These are phyloP conservation scores for Phytophthora brassicae DNA, from an alignment of 352 stramenopile species.

Conservation along the genomic window DNA sequence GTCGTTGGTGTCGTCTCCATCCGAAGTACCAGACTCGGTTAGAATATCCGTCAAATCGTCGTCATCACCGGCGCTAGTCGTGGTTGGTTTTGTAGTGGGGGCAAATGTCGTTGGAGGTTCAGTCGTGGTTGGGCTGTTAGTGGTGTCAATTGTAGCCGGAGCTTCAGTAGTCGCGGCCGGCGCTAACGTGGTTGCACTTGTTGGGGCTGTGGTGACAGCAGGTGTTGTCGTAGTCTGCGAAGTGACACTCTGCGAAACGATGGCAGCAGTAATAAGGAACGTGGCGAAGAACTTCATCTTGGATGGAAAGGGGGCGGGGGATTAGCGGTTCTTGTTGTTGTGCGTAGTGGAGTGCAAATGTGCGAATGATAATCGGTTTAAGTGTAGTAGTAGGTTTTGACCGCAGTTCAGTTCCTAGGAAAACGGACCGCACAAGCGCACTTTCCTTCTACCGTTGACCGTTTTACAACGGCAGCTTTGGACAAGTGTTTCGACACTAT, in stretches of 20 bases:
- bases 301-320: neutral
- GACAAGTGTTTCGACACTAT: neutral
- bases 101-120: neutral
- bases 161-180: neutral
- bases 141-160: neutral
- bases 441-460: neutral
- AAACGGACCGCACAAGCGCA: slow-evolving; percentile 17
- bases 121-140: neutral
- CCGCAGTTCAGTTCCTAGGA: neutral
- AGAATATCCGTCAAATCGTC: neutral
- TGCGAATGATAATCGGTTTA: slow-evolving; percentile 14
- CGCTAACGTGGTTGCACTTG: neutral
- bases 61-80: neutral
- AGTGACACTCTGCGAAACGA: slow-evolving; percentile 6
- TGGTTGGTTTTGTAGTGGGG: neutral
- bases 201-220: neutral
- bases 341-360: slow-evolving; percentile 6
- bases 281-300: slow-evolving; percentile 26
- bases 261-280: slow-evolving; percentile 12
- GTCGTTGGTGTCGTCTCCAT: neutral
- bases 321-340: neutral
- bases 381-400: slow-evolving; percentile 9
- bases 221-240: neutral
- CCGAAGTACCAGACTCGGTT: neutral
- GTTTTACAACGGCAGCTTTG: slow-evolving; percentile 18